Evolutionary conservation across 164 flowering plant genomes (phyloP).

Genomic region (Aristolochia fimbriata): DNA sequence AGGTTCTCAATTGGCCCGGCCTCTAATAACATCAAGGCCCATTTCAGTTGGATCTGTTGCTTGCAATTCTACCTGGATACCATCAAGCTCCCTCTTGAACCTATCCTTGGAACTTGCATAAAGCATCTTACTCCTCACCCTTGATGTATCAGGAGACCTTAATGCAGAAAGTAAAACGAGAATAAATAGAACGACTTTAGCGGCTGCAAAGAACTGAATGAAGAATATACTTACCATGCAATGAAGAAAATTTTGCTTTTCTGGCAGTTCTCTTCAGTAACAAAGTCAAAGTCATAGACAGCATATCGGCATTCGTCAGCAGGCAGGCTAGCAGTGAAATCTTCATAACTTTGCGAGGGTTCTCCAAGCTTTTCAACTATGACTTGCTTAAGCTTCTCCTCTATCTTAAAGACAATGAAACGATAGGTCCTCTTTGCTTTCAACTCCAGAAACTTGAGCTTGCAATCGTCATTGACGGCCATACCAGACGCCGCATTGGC

Average conservation of each 20-base stretch:
- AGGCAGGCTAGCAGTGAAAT: constrained; percentile 33
- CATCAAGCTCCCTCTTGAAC: constrained; percentile 39
- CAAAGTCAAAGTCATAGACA: constrained; percentile 43
- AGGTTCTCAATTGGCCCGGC: constrained; percentile 26
- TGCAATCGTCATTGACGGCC: constrained; percentile 35
- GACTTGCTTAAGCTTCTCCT: constrained; percentile 28
- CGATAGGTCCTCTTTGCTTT: constrained; percentile 28
- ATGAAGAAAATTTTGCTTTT: constrained; percentile 73
- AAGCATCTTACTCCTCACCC: constrained; percentile 51
- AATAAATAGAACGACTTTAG: not conserved
- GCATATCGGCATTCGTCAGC: constrained; percentile 37
- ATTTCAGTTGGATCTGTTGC: constrained; percentile 45
- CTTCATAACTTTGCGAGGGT: constrained; percentile 28
- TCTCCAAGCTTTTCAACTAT: constrained; percentile 34
- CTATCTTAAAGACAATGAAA: constrained; percentile 23
- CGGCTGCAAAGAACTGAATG: not conserved
- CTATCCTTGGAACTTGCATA: constrained; percentile 44
- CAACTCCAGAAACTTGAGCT: constrained; percentile 26
- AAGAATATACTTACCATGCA: constrained; percentile 34
- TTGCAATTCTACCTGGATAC: constrained; percentile 39
- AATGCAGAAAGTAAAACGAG: not conserved
- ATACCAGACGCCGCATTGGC: constrained; percentile 27
- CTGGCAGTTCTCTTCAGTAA: constrained; percentile 48
- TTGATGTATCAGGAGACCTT: constrained; percentile 49
- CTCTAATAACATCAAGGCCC: constrained; percentile 33